Base-by-base conservation (phyloP, 1,139 yeast genomes). In the Chernovozyma sophiae-reginae region DNA sequence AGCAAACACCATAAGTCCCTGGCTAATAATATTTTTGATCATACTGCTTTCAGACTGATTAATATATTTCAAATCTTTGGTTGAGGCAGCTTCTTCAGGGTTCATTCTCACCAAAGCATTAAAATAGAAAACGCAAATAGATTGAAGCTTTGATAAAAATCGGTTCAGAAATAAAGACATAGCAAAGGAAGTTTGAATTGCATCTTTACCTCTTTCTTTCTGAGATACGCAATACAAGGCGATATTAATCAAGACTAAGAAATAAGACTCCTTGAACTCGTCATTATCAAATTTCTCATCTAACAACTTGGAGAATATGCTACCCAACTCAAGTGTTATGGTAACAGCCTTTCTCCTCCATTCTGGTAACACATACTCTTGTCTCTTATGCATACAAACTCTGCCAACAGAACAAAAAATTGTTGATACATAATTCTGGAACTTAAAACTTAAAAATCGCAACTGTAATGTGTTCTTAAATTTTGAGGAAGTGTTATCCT, bases 401-500 rank as follows among this genome's bases (percentile, higher is more conserved):
- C 72, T 57, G 2, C 70, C 68, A 12, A 74, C 43, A 13, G 72
- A 55, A 17, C 63, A 55, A 33, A 72, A 63, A 4, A 70, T 45
- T 33, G 63, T 62, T 4, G 74, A 58, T 3, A 75, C 57, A 47
- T 75, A 69, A 4, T 76, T 69, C 42, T 76, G 82, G 23, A 78
- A 56, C 33, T 74, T 68, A 39, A 72, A 68, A 32, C 68, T 57
- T 30, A 79, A 62, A 40, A 67, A 66, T 38, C 87, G 68, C 16
- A 80, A 52, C 44, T 80, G 79, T 2, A 76, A 56, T 0, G 82
- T 60, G 47, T 83, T 84, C 47, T 82, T 83, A 57, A 66, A 78
- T 43, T 74, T 73, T 1, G 82, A 74, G 32, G 72, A 68, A 4
- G 74, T 68, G 10, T 65, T 67, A 25, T 68, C 71, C 37, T 53